Evolutionary conservation across 139 green algal species (phyloP).

Genomic region (Spirogloea muscicola): DNA sequence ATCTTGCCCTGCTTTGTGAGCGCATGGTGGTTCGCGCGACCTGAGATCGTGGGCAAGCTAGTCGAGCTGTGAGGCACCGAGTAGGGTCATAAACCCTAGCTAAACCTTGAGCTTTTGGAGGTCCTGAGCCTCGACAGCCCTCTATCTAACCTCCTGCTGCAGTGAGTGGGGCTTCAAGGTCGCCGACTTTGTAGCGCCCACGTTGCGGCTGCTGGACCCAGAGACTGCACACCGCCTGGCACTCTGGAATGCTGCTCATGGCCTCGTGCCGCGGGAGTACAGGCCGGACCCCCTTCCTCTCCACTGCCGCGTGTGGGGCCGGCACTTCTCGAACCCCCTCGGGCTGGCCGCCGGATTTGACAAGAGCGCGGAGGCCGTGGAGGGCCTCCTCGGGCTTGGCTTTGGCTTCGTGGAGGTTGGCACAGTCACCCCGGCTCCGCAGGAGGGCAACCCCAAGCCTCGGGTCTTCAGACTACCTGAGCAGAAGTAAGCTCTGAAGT

Average conservation of each 20-base stretch:
- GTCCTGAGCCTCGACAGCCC: too few species aligned
- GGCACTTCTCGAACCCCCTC: conserved; percentile 83
- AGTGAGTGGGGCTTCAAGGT: conserved; percentile 29
- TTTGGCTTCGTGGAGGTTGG: conserved; percentile 83
- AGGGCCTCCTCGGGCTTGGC: conserved; percentile 74
- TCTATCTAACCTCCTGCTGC: neutral
- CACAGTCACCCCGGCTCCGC: conserved; percentile 83
- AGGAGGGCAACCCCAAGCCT: conserved; percentile 90
- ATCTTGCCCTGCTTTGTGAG: neutral
- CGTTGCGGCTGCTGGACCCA: conserved; percentile 38
- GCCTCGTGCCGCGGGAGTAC: conserved; percentile 30
- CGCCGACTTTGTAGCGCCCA: conserved; percentile 8
- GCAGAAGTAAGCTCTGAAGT: conserved; percentile 43
- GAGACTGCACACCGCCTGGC: conserved; percentile 36
- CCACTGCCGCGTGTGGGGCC: conserved; percentile 68
- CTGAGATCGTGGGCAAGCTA: neutral
- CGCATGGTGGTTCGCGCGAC: neutral
- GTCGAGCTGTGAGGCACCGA: neutral
- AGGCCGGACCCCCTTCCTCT: conserved; percentile 56
- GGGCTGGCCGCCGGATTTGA: conserved; percentile 96
- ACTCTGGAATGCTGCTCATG: neutral
- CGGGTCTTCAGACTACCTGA: conserved; percentile 83
- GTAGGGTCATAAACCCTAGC: too few species aligned
- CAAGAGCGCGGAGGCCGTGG: conserved; percentile 81
- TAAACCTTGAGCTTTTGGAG: neutral